Conservation (phyloP, 2,329 filamentous ascomycete species). For the Cordyceps cateniannulata region DNA sequence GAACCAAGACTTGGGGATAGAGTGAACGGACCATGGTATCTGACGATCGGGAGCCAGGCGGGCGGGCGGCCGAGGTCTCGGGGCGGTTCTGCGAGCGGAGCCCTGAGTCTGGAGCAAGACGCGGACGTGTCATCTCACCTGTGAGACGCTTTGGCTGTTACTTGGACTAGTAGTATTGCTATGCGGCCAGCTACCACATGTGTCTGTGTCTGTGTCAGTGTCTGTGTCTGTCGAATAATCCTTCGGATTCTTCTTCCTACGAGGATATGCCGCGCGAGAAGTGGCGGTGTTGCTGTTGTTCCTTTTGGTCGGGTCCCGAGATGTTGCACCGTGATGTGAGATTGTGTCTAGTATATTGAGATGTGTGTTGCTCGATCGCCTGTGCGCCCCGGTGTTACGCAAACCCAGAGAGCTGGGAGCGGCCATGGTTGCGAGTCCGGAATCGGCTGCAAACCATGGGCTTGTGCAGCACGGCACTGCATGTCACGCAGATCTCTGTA, state of each 20-base stretch:
- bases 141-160: conserved; percentile 21
- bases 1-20: conserved; percentile 17
- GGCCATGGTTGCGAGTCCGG: not conserved
- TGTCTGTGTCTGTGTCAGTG: not conserved
- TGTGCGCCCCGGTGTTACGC: not conserved
- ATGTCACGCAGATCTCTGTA: conserved; percentile 1
- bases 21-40: conserved; percentile 13
- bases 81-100: conserved; percentile 9
- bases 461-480: not conserved
- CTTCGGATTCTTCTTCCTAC: not conserved
- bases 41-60: conserved; percentile 12
- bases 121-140: conserved; percentile 30
- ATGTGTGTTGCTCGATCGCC: conserved; percentile 3
- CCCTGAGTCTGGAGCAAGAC: conserved; percentile 17
- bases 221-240: too few relatives aligned
- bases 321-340: not conserved
- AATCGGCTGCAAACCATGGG: not conserved
- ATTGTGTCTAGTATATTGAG: not conserved
- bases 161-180: too few relatives aligned
- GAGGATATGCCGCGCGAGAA: not conserved
- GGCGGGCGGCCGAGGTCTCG: conserved; percentile 10
- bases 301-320: not conserved
- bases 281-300: not conserved
- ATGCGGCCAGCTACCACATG: not conserved
- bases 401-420: not conserved